Conservation (phyloP, 768 basidiomycete species). For the Glaciozyma antarctica region DNA sequence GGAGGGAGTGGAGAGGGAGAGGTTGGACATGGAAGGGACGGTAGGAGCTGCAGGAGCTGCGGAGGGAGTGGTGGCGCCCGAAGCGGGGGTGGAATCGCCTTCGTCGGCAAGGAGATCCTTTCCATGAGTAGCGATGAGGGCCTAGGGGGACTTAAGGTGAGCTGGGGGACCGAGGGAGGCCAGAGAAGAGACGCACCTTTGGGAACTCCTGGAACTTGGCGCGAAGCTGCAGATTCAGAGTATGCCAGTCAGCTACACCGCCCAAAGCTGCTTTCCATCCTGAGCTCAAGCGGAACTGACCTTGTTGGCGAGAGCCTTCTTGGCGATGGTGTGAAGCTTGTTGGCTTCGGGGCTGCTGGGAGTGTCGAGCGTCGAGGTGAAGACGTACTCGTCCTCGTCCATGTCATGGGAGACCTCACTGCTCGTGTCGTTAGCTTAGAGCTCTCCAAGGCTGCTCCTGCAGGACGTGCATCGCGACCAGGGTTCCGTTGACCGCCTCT, state of each 20-base stretch:
- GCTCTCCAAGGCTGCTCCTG: neutral
- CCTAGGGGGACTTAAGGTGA: neutral
- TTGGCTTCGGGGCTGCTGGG: slow-evolving; percentile 29
- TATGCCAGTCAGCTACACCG: no score
- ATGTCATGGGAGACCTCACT: slow-evolving; percentile 36
- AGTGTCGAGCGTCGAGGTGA: slow-evolving; percentile 25
- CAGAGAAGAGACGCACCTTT: slow-evolving; percentile 7
- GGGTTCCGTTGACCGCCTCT: slow-evolving; percentile 12
- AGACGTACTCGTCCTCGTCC: slow-evolving; percentile 35
- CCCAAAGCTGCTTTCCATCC: no score
- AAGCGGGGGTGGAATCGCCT: slow-evolving; percentile 8
- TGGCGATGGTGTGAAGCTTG: slow-evolving; percentile 23
- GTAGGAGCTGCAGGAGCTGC: slow-evolving; percentile 7
- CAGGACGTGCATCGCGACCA: slow-evolving; percentile 15
- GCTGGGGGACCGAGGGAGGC: neutral
- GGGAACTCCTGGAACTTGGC: slow-evolving; percentile 34
- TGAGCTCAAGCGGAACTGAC: no score
- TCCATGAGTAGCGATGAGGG: slow-evolving; percentile 33
- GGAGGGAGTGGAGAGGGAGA: slow-evolving; percentile 7
- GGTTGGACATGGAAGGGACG: slow-evolving; percentile 17
- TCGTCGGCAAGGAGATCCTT: slow-evolving; percentile 32
- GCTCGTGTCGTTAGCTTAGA: neutral
- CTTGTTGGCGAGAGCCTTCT: slow-evolving; percentile 30
- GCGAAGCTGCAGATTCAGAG: slow-evolving; percentile 5
- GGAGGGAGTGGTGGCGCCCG: slow-evolving; percentile 25